phyloP scores from a whole-genome alignment of 192 early-diverging fungal species.

The Umbelopsis vinacea region DNA sequence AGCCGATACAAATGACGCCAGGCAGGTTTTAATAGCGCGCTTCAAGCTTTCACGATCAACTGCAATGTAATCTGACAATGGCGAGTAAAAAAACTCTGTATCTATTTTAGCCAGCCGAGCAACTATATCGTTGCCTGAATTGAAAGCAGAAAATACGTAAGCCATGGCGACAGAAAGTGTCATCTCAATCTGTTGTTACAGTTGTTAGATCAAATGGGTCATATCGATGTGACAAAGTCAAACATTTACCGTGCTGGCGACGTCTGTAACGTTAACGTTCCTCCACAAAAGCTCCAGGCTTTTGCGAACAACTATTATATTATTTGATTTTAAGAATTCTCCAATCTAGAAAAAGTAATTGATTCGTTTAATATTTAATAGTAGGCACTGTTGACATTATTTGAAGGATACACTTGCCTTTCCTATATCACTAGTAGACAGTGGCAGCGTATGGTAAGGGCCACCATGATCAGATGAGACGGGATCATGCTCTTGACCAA shows the following conservation, averaged over 20 bases:
- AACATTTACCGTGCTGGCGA: not conserved
- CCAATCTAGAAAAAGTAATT: not conserved
- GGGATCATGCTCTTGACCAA: not conserved
- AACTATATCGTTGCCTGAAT: not conserved
- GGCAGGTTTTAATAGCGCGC: not conserved
- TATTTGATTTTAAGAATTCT: not conserved
- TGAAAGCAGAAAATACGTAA: not conserved
- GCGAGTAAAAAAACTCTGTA: constrained; percentile 9
- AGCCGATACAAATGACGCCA: not conserved
- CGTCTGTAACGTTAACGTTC: not conserved
- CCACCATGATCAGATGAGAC: not conserved
- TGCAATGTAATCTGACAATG: not conserved
- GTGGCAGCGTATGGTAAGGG: not conserved
- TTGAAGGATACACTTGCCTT: not conserved
- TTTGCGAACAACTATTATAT: constrained; percentile 5
- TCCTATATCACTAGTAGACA: not conserved
- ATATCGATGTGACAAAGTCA: not conserved
- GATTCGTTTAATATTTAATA: too few species aligned
- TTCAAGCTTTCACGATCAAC: constrained; percentile 11
- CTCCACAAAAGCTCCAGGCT: not conserved
- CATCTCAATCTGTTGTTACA: not conserved
- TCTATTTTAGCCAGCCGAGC: not conserved
- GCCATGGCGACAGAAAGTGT: not conserved
- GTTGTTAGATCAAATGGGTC: not conserved
- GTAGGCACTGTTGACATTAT: too few species aligned